Percentiles rank a stretch among this genome's conserved stretches.
Conservation (phyloP, 2,329 filamentous ascomycete genomes). For the Penicillium sp. region DNA sequence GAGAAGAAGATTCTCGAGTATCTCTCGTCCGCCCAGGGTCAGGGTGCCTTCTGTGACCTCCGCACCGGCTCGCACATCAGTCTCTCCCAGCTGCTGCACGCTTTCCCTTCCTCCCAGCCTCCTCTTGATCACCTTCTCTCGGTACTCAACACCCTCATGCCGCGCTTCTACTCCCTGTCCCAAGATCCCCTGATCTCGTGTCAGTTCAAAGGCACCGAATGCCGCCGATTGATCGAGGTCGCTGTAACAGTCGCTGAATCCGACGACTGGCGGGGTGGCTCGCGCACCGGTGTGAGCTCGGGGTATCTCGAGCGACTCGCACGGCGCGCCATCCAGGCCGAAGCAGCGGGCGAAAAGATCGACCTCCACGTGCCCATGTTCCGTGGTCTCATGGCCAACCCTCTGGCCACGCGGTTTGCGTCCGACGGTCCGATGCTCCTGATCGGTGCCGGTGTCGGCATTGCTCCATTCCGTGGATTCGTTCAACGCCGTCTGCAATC, state of each 20-base stretch:
- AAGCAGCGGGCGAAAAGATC: conserved; percentile 49
- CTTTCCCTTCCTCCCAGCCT: conserved; percentile 88
- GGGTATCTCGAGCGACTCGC: conserved; percentile 91
- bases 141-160: conserved; percentile 84
- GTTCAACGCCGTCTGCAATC: conserved; percentile 91
- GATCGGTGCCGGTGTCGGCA: conserved; percentile 92
- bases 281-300: conserved; percentile 80
- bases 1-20: conserved; percentile 88
- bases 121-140: conserved; percentile 79
- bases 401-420: conserved; percentile 84
- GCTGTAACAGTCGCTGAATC: conserved; percentile 95
- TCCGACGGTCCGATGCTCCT: conserved; percentile 96
- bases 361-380: conserved; percentile 91
- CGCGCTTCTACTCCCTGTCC: conserved; percentile 95
- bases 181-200: conserved; percentile 87
- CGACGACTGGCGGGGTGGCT: conserved; percentile 69
- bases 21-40: conserved; percentile 84
- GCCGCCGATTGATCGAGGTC: conserved; percentile 82
- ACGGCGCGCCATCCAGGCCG: conserved; percentile 65
- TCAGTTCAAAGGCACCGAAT: conserved; percentile 64
- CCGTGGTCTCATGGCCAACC: conserved; percentile 96
- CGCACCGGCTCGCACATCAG: conserved; percentile 85
- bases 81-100: conserved; percentile 77
- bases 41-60: conserved; percentile 90
- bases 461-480: conserved; percentile 96